Evolutionary conservation across 129 eudicot genomes (phyloP).

Genomic region (Kitagawia praeruptora): DNA sequence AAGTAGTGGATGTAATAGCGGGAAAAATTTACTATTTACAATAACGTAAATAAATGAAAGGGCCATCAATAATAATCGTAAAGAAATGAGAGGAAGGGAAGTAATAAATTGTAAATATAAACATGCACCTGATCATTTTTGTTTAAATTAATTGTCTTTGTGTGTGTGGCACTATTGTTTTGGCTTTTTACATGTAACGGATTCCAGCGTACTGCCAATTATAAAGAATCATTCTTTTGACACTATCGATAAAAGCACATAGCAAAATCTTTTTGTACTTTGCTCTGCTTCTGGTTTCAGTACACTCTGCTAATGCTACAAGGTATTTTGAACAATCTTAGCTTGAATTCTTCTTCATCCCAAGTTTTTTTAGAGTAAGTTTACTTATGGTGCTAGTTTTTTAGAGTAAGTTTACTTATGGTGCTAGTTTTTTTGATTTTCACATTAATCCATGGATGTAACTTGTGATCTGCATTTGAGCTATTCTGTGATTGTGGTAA

Average conservation of each 20-base stretch:
- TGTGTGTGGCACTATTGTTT: slow-evolving; percentile 25
- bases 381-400: background rate
- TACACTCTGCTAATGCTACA: slow-evolving; percentile 8
- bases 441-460: background rate
- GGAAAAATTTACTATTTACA: too few relatives aligned
- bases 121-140: background rate
- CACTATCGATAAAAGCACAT: background rate
- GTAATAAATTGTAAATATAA: too few relatives aligned
- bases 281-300: slow-evolving; percentile 23
- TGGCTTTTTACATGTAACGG: slow-evolving; percentile 20
- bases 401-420: too few relatives aligned
- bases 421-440: too few relatives aligned
- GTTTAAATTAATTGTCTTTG: slow-evolving; percentile 13
- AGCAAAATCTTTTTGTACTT: slow-evolving; percentile 11
- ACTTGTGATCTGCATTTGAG: background rate
- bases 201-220: slow-evolving; percentile 19
- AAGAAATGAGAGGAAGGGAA: too few relatives aligned
- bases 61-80: too few relatives aligned
- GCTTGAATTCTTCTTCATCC: background rate
- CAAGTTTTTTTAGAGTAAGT: background rate
- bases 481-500: background rate
- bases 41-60: too few relatives aligned
- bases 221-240: background rate
- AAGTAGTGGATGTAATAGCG: too few relatives aligned
- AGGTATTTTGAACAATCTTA: slow-evolving; percentile 1